Percentiles rank a stretch among this genome's conserved stretches.
Conservation (phyloP, 1,284 basidiomycete species). For the Singerocomus inundabilis region DNA sequence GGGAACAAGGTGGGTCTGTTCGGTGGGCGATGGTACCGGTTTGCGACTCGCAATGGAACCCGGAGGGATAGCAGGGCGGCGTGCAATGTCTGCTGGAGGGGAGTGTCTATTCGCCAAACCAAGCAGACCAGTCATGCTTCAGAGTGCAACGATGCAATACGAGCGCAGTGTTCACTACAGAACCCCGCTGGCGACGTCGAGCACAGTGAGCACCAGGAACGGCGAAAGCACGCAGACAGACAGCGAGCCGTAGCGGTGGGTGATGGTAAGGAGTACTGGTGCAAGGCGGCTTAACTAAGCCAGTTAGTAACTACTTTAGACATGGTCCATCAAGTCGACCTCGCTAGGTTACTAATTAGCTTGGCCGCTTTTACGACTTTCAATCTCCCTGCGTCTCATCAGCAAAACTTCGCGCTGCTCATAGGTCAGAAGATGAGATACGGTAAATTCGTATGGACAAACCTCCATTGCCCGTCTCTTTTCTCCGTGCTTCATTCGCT, state of each 20-base stretch:
- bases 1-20: conserved; percentile 1
- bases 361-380: conserved; percentile 37
- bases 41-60: conserved; percentile 8
- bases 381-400: conserved; percentile 55
- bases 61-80: conserved; percentile 11
- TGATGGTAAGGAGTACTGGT: too few relatives aligned
- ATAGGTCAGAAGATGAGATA: conserved; percentile 11
- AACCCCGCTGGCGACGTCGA: conserved; percentile 3
- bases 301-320: neutral
- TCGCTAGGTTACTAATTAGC: neutral
- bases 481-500: conserved; percentile 91
- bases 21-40: conserved; percentile 3
- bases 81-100: conserved; percentile 18
- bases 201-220: conserved; percentile 2
- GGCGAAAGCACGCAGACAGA: neutral
- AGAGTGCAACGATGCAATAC: neutral
- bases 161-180: neutral
- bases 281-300: conserved; percentile 21
- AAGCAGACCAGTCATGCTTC: conserved; percentile 40
- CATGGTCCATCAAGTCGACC: too few relatives aligned
- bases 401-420: conserved; percentile 60
- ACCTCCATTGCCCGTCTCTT: conserved; percentile 83
- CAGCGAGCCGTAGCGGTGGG: neutral
- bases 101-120: conserved; percentile 27
- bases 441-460: conserved; percentile 30